Percentiles rank a stretch among this genome's conserved stretches.
phyloP scores from a whole-genome alignment of 192 early-diverging fungal genomes.

The Globomyces pollinis-pini region DNA sequence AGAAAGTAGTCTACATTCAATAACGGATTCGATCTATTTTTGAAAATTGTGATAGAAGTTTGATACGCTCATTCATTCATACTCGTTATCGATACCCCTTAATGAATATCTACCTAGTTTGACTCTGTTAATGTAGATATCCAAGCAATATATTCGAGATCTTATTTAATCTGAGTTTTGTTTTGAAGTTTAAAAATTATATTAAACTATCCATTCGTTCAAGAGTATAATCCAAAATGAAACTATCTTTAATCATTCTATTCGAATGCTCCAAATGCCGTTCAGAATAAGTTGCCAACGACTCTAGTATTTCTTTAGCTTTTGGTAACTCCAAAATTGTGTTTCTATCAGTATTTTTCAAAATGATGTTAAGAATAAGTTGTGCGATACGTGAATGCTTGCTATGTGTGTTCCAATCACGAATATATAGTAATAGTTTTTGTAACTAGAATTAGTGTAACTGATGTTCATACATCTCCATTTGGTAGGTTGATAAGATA shows the following conservation, averaged over 20 bases:
- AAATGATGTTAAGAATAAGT: constrained; percentile 68
- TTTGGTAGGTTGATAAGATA: constrained; percentile 54
- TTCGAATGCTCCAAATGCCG: constrained; percentile 81
- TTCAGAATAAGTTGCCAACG: constrained; percentile 82
- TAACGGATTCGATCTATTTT: no score
- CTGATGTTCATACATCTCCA: constrained; percentile 20
- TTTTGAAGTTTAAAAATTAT: no score
- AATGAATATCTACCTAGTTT: no score
- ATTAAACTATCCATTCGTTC: constrained; percentile 66
- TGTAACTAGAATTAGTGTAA: constrained; percentile 56
- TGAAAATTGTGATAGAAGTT: no score
- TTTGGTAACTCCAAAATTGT: constrained; percentile 66
- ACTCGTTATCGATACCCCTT: no score
- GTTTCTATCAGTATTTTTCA: constrained; percentile 58
- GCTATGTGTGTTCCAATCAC: constrained; percentile 93
- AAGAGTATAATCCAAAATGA: constrained; percentile 83
- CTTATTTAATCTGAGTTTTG: no score
- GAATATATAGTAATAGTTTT: constrained; percentile 72
- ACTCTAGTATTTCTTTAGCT: constrained; percentile 77
- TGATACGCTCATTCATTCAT: no score
- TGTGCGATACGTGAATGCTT: constrained; percentile 75
- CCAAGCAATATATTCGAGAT: no score
- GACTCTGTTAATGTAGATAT: no score
- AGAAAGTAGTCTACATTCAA: no score
- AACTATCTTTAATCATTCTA: constrained; percentile 68